A percentile compares a stretch with the other conserved stretches of the same genome.
phyloP scores from a whole-genome alignment of 805 yeast genomes.

The Spathaspora girioi region DNA sequence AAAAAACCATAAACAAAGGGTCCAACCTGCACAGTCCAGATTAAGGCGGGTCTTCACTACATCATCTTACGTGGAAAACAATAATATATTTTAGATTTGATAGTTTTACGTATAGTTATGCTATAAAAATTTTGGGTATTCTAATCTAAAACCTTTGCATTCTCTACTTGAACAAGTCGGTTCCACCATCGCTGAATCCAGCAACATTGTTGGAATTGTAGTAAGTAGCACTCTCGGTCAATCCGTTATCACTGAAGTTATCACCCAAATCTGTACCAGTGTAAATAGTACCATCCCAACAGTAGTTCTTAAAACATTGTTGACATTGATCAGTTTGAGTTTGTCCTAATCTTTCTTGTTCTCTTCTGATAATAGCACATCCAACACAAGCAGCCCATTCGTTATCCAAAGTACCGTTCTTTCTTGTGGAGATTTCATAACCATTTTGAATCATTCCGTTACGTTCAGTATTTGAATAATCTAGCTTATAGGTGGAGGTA shows the following conservation, averaged over 20 bases:
- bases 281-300: constrained; percentile 60
- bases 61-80: too few species aligned
- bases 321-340: constrained; percentile 66
- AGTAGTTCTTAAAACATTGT: constrained; percentile 65
- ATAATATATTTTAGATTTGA: too few species aligned
- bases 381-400: constrained; percentile 68
- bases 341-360: constrained; percentile 62
- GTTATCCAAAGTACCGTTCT: constrained; percentile 61
- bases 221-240: not conserved
- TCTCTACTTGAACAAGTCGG: constrained; percentile 4
- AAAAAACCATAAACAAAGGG: too few species aligned
- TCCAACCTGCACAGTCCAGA: too few species aligned
- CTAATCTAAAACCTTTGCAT: not conserved
- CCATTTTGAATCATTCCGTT: constrained; percentile 67
- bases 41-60: too few species aligned
- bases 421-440: constrained; percentile 62
- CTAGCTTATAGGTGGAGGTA: constrained; percentile 65
- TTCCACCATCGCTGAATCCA: not conserved
- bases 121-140: too few species aligned
- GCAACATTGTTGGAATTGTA: constrained; percentile 1
- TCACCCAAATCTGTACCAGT: constrained; percentile 9
- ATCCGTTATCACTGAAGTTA: constrained; percentile 1
- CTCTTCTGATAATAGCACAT: constrained; percentile 81
- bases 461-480: constrained; percentile 57
- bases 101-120: too few species aligned